Percentiles rank a stretch among this genome's conserved stretches.
Conservation (phyloP, 2,329 filamentous ascomycete species). For the Colletotrichum falcatum region DNA sequence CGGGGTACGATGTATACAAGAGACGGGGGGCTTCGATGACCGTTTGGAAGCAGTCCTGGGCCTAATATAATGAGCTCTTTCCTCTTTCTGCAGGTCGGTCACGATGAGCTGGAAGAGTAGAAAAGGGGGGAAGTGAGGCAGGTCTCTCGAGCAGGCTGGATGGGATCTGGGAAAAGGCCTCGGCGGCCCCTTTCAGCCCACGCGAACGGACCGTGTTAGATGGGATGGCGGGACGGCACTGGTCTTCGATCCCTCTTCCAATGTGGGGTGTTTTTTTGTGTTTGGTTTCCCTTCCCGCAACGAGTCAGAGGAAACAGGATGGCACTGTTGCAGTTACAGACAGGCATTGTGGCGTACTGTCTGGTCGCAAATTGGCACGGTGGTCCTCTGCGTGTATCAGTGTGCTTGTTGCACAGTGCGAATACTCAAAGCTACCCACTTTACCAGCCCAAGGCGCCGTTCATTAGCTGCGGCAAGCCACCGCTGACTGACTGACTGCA, state of each 20-base stretch:
- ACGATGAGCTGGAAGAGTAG: neutral
- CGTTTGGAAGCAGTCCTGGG: neutral
- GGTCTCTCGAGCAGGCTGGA: constrained; percentile 6
- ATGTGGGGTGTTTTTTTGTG: constrained; percentile 19
- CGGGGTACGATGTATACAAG: neutral
- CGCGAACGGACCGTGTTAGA: constrained; percentile 21
- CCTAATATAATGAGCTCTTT: neutral
- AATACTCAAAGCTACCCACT: neutral
- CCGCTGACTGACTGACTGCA: neutral
- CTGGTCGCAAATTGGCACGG: neutral
- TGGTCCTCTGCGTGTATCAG: neutral
- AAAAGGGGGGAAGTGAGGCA: constrained; percentile 24
- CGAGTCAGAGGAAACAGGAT: constrained; percentile 16
- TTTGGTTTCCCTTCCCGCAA: constrained; percentile 27
- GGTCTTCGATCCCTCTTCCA: neutral
- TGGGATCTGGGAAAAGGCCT: constrained; percentile 11
- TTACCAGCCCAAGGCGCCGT: neutral
- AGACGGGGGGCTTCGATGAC: neutral
- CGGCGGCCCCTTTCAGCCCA: constrained; percentile 19
- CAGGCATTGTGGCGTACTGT: neutral
- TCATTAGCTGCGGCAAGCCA: no score
- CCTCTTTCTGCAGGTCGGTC: neutral
- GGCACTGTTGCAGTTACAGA: constrained; percentile 1
- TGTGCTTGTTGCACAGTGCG: constrained; percentile 3
- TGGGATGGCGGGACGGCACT: constrained; percentile 17